Evolutionary conservation across 768 basidiomycete species (phyloP).

Genomic region (Tremella yokohamensis): DNA sequence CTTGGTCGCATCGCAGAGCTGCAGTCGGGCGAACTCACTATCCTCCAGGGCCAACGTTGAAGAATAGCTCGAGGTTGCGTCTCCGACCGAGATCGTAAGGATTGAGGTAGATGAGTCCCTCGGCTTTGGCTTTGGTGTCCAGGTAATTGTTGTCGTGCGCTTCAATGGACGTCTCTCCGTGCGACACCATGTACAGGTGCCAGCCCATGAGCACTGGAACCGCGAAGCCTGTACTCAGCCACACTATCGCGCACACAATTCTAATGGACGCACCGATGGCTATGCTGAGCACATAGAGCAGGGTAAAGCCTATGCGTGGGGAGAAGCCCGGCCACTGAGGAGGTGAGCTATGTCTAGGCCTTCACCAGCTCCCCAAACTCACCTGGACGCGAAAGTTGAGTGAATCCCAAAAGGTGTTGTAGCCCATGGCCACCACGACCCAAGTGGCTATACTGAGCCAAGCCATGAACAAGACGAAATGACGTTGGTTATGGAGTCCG

Average conservation of each 20-base stretch:
- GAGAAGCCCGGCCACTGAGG: slow-evolving; percentile 58
- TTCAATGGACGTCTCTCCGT: slow-evolving; percentile 86
- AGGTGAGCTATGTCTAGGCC: not conserved
- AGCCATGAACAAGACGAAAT: slow-evolving; percentile 89
- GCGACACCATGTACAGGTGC: slow-evolving; percentile 60
- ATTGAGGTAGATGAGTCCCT: slow-evolving; percentile 77
- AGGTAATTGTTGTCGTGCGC: slow-evolving; percentile 81
- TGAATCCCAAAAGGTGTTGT: slow-evolving; percentile 59
- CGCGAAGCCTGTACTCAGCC: slow-evolving; percentile 30
- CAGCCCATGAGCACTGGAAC: slow-evolving; percentile 43
- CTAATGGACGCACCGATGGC: slow-evolving; percentile 64
- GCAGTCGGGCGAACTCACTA: slow-evolving; percentile 62
- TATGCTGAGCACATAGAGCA: slow-evolving; percentile 69
- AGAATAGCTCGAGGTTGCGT: slow-evolving; percentile 74
- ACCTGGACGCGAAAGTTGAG: slow-evolving; percentile 54
- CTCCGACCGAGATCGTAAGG: slow-evolving; percentile 84
- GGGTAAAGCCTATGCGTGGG: slow-evolving; percentile 67
- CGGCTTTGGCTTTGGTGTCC: slow-evolving; percentile 61
- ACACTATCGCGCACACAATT: slow-evolving; percentile 27
- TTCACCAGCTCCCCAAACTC: not conserved
- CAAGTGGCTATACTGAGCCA: slow-evolving; percentile 74
- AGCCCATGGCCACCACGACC: slow-evolving; percentile 64
- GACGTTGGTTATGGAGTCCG: slow-evolving; percentile 88
- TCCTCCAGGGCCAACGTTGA: slow-evolving; percentile 74
- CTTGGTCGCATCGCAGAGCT: no score